A percentile compares a stretch with the other conserved stretches of the same genome.
Conservation (phyloP, 2,329 filamentous ascomycete species). For the Drechslera avenae region DNA sequence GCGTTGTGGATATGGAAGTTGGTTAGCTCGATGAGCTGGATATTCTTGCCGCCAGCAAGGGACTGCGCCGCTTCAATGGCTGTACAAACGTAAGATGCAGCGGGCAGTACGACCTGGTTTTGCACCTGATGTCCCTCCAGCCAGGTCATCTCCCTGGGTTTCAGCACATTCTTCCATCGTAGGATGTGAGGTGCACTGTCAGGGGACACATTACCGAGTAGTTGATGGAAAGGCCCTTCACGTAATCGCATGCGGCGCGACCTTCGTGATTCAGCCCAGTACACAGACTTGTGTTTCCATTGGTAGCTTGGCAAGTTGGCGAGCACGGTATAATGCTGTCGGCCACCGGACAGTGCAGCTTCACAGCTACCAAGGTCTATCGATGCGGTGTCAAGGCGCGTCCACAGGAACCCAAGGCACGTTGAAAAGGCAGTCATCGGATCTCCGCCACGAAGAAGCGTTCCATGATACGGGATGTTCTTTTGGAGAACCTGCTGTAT, state of each 20-base stretch:
- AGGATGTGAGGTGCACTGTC: not conserved
- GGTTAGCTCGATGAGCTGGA: not conserved
- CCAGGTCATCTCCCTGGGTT: slow-evolving; percentile 4
- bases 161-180: slow-evolving; percentile 1
- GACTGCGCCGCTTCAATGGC: not conserved
- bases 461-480: not conserved
- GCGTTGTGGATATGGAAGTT: slow-evolving; percentile 3
- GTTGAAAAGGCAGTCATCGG: not conserved
- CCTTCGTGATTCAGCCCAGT: not conserved
- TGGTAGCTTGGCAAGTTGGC: not conserved
- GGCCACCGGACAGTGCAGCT: not conserved
- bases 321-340: not conserved
- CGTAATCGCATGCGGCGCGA: not conserved
- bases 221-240: not conserved
- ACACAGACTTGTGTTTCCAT: not conserved
- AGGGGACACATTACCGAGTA: not conserved
- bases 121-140: not conserved
- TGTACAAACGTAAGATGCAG: not conserved
- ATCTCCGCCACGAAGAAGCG: not conserved
- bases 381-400: not conserved
- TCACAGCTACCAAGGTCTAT: not conserved
- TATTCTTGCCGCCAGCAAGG: not conserved
- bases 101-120: not conserved
- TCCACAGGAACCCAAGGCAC: not conserved
- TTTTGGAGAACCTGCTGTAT: not conserved